Base-by-base conservation (phyloP, 495 filamentous ascomycete species). In the Xylaria cubensis region DNA sequence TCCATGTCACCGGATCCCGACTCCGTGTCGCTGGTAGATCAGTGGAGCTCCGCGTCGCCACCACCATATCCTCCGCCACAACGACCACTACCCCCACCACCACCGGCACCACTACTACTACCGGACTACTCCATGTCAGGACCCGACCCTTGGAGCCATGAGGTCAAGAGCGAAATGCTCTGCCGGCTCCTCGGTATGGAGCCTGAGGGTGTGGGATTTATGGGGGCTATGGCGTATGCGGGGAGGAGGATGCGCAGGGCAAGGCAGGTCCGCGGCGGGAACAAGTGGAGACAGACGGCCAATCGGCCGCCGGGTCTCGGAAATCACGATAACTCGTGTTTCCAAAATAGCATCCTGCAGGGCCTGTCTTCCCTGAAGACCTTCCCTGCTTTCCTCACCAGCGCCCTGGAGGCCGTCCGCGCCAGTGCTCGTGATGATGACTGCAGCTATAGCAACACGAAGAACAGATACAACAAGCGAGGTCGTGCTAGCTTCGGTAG, bases 341-440 rank as follows among this genome's bases (percentile, higher is more conserved):
- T 96, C 78, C 95, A 98, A 83, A 99, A 99, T 78, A 97, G 95
- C 72, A 92, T 98, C 24, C 89, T 98, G 29, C 92, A 98, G 79
- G 91, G 92, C 15, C 85, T 98, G 48, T 91, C 95, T 6, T 92
- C 94, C 7, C 86, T 98, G 56, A 83, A 86, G 26, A 84, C 89
- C 5, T 82, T 97, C 19, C 83, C 84, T 62, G 70, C 83, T 58
- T 84, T 90, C 77, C 80, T 92, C 10, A 79, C 84, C 10, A 70
- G 71, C 17, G 69, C 80, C 21, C 65, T 78, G 6, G 63, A 72
- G 15, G 73, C 79, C 13, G 8, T 39, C 36, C 36, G 36, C 8
- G 36, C 36, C 36, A 8, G 36, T 39, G 36, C 36, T 6, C 6
- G 36, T 8, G 36, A 8, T 6, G 36, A 39, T 8, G 36, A 8